Conservation (phyloP, 2,329 filamentous ascomycete species). For the Monosporascus sp. region DNA sequence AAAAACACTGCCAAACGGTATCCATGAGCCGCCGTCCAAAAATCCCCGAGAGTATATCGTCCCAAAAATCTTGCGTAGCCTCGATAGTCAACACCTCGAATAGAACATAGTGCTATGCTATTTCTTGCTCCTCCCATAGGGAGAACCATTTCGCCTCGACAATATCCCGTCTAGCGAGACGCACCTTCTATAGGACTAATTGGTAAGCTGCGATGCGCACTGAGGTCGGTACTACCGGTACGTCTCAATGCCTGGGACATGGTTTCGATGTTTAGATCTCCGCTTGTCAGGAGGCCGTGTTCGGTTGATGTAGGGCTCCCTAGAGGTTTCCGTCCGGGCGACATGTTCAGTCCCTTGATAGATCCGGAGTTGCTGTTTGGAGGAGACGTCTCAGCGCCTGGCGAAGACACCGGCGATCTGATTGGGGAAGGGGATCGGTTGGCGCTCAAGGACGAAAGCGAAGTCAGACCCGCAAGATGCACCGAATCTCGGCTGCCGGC, state of each 20-base stretch:
- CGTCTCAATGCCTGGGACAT: conserved; percentile 85
- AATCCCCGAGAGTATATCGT: conserved; percentile 8
- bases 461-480: conserved; percentile 62
- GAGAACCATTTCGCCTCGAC: not conserved
- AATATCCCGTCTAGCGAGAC: conserved; percentile 15
- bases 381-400: conserved; percentile 61
- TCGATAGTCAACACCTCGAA: not conserved
- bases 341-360: conserved; percentile 67
- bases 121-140: conserved; percentile 1
- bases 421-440: conserved; percentile 77
- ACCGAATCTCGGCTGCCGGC: conserved; percentile 61
- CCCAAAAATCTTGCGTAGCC: conserved; percentile 4
- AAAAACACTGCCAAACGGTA: conserved; percentile 19
- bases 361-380: conserved; percentile 72
- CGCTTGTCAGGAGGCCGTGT: conserved; percentile 45
- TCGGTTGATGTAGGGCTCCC: conserved; percentile 57
- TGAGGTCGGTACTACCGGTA: conserved; percentile 77
- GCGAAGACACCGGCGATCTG: conserved; percentile 71
- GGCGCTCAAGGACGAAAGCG: conserved; percentile 42
- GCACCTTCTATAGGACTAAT: conserved; percentile 50
- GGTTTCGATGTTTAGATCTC: conserved; percentile 84
- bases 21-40: conserved; percentile 19
- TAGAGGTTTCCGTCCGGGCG: conserved; percentile 54
- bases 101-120: conserved; percentile 7
- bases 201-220: conserved; percentile 48